Percentiles rank a stretch among this genome's conserved stretches.
Conservation (phyloP, 805 yeast genomes). For the Lachancea waltii region DNA sequence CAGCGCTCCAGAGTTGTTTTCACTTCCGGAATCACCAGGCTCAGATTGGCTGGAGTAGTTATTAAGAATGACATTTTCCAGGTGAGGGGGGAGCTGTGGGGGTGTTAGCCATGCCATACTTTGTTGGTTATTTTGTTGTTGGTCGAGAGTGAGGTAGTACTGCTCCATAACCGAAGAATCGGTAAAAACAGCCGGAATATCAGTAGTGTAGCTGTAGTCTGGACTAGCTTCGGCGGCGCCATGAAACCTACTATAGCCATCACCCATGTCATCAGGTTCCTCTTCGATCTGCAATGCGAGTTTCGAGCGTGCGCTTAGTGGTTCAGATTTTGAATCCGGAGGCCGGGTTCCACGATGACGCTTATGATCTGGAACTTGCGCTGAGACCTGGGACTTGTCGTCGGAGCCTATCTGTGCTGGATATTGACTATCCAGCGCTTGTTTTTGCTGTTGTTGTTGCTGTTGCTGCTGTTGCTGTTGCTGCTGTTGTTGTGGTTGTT, state of each 20-base stretch:
- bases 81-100: conserved; percentile 94
- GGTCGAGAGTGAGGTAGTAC: conserved; percentile 70
- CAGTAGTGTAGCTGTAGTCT: conserved; percentile 44
- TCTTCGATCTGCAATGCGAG: conserved; percentile 37
- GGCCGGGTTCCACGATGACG: conserved; percentile 1
- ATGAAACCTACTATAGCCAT: conserved; percentile 71
- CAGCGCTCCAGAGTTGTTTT: conserved; percentile 80
- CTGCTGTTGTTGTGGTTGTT: conserved; percentile 3
- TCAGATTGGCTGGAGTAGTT: conserved; percentile 41
- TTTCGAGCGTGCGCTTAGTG: conserved; percentile 42
- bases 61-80: conserved; percentile 88
- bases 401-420: no score
- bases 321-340: conserved; percentile 8
- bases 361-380: background rate
- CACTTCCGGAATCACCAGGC: conserved; percentile 31
- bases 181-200: conserved; percentile 76
- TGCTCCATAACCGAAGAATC: conserved; percentile 87
- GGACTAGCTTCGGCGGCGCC: conserved; percentile 42
- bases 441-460: background rate
- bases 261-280: conserved; percentile 63
- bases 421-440: no score
- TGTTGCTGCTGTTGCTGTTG: conserved; percentile 9
- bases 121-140: conserved; percentile 52
- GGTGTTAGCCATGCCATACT: conserved; percentile 70
- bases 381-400: no score